Conservation (phyloP, 1,284 basidiomycete genomes). For the Ustilago esculenta region DNA sequence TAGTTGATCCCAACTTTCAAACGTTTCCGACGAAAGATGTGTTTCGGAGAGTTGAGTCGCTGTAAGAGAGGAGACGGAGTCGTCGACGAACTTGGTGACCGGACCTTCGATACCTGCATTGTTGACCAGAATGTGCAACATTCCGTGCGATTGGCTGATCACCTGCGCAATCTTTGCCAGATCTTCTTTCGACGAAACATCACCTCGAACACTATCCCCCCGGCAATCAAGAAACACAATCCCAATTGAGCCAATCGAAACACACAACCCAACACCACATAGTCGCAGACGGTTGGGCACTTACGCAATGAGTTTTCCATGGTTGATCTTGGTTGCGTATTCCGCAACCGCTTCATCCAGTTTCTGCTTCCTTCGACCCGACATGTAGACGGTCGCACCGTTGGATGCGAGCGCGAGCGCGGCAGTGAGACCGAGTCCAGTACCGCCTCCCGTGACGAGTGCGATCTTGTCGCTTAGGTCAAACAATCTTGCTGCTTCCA, state of each 20-base stretch:
- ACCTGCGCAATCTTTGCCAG: slow-evolving; percentile 21
- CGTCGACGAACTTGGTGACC: slow-evolving; percentile 36
- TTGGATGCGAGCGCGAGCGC: slow-evolving; percentile 55
- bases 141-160: slow-evolving; percentile 17
- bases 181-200: slow-evolving; percentile 46
- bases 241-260: background rate
- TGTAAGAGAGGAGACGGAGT: background rate
- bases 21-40: slow-evolving; percentile 40
- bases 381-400: slow-evolving; percentile 62
- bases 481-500: slow-evolving; percentile 27
- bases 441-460: slow-evolving; percentile 60
- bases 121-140: slow-evolving; percentile 58
- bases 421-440: slow-evolving; percentile 57
- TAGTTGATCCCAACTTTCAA: slow-evolving; percentile 43
- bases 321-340: slow-evolving; percentile 3
- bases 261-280: background rate
- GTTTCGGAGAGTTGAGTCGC: slow-evolving; percentile 17
- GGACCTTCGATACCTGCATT: slow-evolving; percentile 60
- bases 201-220: slow-evolving; percentile 29
- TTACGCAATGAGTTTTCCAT: slow-evolving; percentile 28
- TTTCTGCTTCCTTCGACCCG: slow-evolving; percentile 44
- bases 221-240: no score
- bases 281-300: background rate
- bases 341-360: slow-evolving; percentile 37
- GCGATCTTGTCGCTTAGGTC: slow-evolving; percentile 49